Conservation (phyloP, 2,329 filamentous ascomycete genomes). For the Paraphaeosphaeria sporulosa region DNA sequence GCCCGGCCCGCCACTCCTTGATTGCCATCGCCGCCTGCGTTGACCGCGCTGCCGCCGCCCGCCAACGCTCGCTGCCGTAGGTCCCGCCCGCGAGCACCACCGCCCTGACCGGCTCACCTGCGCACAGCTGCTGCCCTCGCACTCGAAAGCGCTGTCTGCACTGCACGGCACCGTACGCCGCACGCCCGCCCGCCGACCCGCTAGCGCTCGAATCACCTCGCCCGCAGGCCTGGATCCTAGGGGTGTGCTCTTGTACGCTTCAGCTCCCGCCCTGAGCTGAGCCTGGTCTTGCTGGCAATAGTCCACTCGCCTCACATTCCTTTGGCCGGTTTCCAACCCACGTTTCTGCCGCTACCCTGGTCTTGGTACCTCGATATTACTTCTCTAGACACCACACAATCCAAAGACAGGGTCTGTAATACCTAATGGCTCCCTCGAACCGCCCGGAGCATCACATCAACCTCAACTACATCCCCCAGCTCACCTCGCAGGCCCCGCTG, state of each 20-base stretch:
- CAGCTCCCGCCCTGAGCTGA: constrained; percentile 35
- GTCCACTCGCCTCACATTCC: constrained; percentile 47
- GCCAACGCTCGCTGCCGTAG: constrained; percentile 20
- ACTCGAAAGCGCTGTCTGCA: constrained; percentile 27
- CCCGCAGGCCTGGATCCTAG: constrained; percentile 40
- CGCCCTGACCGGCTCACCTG: not conserved
- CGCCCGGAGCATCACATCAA: constrained; percentile 84
- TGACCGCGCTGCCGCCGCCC: constrained; percentile 16
- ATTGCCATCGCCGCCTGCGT: constrained; percentile 21
- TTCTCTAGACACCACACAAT: constrained; percentile 31
- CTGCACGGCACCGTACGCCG: no score
- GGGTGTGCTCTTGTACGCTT: constrained; percentile 28
- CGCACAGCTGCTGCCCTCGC: constrained; percentile 6
- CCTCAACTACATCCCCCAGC: constrained; percentile 79
- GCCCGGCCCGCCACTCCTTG: constrained; percentile 40
- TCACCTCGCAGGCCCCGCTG: constrained; percentile 70
- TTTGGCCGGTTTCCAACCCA: constrained; percentile 51
- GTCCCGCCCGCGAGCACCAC: constrained; percentile 16
- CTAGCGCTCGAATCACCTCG: constrained; percentile 14
- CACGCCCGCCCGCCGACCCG: constrained; percentile 6
- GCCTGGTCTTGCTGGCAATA: constrained; percentile 43
- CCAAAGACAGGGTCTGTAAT: constrained; percentile 64
- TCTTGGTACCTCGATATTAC: constrained; percentile 44
- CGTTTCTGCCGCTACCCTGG: constrained; percentile 46
- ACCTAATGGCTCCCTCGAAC: constrained; percentile 85